Percentiles rank a stretch among this genome's conserved stretches.
These are phyloP conservation scores for Colletotrichum destructivum DNA, from an alignment of 2,329 filamentous ascomycete species.

Conservation along the genomic window DNA sequence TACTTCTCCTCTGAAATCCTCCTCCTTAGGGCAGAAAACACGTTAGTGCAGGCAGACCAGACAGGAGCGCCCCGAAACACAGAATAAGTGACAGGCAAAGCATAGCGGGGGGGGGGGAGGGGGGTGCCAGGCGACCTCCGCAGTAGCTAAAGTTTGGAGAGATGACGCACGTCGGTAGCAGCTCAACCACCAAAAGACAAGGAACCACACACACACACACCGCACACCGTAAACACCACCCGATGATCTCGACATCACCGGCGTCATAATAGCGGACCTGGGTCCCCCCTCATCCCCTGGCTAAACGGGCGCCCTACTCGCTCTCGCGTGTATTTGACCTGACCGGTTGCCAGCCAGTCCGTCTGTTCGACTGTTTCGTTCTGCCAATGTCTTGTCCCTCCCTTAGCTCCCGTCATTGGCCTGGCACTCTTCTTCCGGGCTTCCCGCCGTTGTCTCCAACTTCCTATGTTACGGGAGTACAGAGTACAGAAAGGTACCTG, in stretches of 20 bases:
- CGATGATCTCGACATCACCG: constrained; percentile 36
- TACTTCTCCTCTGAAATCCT: too few relatives aligned
- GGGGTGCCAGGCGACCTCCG: too few relatives aligned
- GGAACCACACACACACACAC: neutral
- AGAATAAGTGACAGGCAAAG: neutral
- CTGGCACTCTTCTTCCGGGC: neutral
- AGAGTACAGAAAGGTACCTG: too few relatives aligned
- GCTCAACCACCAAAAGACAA: neutral
- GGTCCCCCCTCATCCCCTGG: neutral
- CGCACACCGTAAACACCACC: neutral
- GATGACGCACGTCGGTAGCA: constrained; percentile 1
- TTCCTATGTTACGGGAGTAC: neutral
- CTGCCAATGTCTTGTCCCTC: too few relatives aligned
- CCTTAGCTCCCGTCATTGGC: constrained; percentile 1
- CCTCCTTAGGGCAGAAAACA: too few relatives aligned
- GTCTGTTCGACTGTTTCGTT: neutral
- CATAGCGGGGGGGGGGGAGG: neutral
- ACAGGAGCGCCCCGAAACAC: too few relatives aligned
- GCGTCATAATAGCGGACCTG: constrained; percentile 39
- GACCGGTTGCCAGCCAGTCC: too few relatives aligned
- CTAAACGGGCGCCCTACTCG: neutral
- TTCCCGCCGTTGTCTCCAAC: neutral
- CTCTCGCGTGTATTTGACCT: neutral
- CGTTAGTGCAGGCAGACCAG: too few relatives aligned
- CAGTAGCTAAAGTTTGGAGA: neutral